Conservation (phyloP, 2,329 filamentous ascomycete species). For the Cylindrodendrum hubeiense region DNA sequence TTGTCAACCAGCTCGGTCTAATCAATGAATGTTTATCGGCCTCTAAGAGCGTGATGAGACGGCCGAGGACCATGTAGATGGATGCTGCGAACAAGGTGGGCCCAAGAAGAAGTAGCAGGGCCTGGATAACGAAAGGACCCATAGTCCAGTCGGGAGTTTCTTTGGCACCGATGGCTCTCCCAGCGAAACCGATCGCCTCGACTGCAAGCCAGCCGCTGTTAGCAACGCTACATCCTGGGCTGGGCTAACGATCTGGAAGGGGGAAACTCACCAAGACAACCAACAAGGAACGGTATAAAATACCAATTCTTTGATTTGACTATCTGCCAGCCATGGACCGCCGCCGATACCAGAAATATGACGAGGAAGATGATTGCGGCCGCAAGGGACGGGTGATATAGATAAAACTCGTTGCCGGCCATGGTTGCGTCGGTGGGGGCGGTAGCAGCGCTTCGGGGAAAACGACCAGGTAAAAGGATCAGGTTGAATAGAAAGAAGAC, state of each 20-base stretch:
- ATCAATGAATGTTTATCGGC: constrained; percentile 55
- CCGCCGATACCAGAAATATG: constrained; percentile 51
- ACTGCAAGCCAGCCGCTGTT: neutral
- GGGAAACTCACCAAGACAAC: constrained; percentile 56
- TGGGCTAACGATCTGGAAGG: neutral
- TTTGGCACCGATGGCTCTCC: constrained; percentile 8
- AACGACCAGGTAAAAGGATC: too few species aligned
- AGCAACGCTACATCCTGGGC: neutral
- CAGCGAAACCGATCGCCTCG: constrained; percentile 2
- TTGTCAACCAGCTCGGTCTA: constrained; percentile 56
- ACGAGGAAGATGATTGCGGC: constrained; percentile 55
- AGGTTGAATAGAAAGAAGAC: neutral
- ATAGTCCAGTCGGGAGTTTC: constrained; percentile 43
- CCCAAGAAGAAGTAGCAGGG: constrained; percentile 49
- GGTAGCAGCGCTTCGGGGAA: neutral
- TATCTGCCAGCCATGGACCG: constrained; percentile 54
- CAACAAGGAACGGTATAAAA: constrained; percentile 63
- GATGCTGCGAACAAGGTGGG: constrained; percentile 56
- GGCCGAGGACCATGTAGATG: constrained; percentile 60
- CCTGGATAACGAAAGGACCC: constrained; percentile 52
- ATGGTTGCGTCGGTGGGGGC: neutral
- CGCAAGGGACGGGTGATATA: constrained; percentile 57
- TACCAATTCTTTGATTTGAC: constrained; percentile 59
- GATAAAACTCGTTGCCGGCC: constrained; percentile 46
- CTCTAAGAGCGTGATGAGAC: constrained; percentile 49